phyloP scores from a whole-genome alignment of 192 early-diverging fungal species.

The Coemansia sp. region DNA sequence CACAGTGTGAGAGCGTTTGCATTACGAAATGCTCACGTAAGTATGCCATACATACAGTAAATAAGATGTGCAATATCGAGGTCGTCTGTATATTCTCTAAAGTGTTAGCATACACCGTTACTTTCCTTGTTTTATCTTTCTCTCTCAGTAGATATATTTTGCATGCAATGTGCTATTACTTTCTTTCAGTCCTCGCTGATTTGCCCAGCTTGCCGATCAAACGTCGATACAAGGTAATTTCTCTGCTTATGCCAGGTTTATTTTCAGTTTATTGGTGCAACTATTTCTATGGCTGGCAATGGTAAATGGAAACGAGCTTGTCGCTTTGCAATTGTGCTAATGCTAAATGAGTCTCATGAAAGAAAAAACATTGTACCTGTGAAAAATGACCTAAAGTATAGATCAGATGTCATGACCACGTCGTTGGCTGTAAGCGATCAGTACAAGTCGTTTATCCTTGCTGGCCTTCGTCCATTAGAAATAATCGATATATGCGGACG shows the following conservation, averaged over 20 bases:
- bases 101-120: no score
- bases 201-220: slow-evolving; percentile 67
- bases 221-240: slow-evolving; percentile 55
- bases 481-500: slow-evolving; percentile 68
- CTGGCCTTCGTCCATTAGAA: slow-evolving; percentile 62
- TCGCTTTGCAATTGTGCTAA: background rate
- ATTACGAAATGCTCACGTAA: slow-evolving; percentile 71
- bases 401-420: slow-evolving; percentile 57
- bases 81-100: no score
- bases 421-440: slow-evolving; percentile 63
- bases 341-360: background rate
- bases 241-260: background rate
- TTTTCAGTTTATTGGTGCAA: background rate
- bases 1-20: slow-evolving; percentile 52
- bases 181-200: slow-evolving; percentile 53
- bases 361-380: no score
- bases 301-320: background rate
- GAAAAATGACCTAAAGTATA: background rate
- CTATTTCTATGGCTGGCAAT: background rate
- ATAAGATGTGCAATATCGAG: no score
- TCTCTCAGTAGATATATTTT: slow-evolving; percentile 62
- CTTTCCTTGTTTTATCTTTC: background rate
- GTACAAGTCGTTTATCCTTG: slow-evolving; percentile 66
- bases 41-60: slow-evolving; percentile 7
- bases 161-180: slow-evolving; percentile 58